Evolutionary conservation across 2,329 filamentous ascomycete species (phyloP).

Genomic region (Thermothelomyces thermophilus): DNA sequence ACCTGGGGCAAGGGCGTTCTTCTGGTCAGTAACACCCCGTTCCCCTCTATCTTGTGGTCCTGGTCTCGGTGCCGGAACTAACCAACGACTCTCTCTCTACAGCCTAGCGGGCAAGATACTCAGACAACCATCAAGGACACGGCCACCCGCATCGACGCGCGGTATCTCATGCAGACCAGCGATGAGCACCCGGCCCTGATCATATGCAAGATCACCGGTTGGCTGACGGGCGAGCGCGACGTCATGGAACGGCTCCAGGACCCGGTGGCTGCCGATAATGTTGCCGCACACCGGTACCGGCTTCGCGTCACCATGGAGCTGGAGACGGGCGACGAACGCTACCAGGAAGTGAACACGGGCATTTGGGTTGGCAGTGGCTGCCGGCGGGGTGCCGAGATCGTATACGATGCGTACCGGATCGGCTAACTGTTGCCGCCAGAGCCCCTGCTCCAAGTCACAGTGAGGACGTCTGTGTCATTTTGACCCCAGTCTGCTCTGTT

Average conservation of each 20-base stretch:
- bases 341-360: conserved; percentile 22
- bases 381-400: conserved; percentile 24
- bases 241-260: conserved; percentile 24
- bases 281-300: conserved; percentile 22
- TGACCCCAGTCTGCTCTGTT: background rate
- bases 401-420: conserved; percentile 26
- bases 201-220: conserved; percentile 24
- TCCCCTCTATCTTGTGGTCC: background rate
- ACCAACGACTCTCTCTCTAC: background rate
- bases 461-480: background rate
- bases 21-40: conserved; percentile 12
- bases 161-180: conserved; percentile 24
- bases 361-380: conserved; percentile 25
- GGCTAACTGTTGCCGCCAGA: conserved; percentile 7
- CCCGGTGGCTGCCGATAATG: conserved; percentile 23
- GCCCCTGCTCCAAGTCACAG: background rate
- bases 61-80: background rate
- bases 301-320: conserved; percentile 24
- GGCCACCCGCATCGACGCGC: conserved; percentile 22
- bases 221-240: conserved; percentile 24
- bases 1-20: conserved; percentile 24
- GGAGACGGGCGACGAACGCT: conserved; percentile 26
- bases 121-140: conserved; percentile 22
- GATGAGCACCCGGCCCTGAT: conserved; percentile 25
- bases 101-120: conserved; percentile 24